Evolutionary conservation across 2,329 filamentous ascomycete genomes (phyloP).

Genomic region (Talaromyces atroroseus): DNA sequence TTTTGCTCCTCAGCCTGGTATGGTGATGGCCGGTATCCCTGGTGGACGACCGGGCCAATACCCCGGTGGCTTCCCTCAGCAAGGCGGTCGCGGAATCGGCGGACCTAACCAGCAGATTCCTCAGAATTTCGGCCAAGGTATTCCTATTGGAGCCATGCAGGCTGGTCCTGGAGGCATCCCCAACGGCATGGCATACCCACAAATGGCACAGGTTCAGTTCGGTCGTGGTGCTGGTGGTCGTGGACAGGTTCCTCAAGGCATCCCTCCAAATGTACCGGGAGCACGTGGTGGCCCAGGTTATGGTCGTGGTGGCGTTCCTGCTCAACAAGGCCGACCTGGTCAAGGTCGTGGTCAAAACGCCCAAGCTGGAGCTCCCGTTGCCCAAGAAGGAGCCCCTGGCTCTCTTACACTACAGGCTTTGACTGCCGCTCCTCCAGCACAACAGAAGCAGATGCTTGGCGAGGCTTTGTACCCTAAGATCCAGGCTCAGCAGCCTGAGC

Average conservation of each 20-base stretch:
- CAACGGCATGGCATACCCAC: constrained; percentile 74
- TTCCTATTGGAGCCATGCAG: constrained; percentile 54
- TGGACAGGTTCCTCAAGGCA: constrained; percentile 53
- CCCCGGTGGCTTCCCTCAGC: constrained; percentile 73
- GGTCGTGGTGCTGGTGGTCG: constrained; percentile 64
- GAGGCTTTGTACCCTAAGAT: constrained; percentile 99
- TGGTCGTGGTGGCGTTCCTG: constrained; percentile 41
- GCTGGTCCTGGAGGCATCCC: constrained; percentile 62
- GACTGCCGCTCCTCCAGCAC: constrained; percentile 53
- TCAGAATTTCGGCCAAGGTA: constrained; percentile 73
- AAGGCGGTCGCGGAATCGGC: constrained; percentile 79
- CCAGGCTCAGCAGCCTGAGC: constrained; percentile 82
- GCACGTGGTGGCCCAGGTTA: constrained; percentile 45
- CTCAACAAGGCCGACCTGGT: constrained; percentile 35
- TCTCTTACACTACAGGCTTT: constrained; percentile 50
- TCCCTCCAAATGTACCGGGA: constrained; percentile 28
- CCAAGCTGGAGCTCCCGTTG: constrained; percentile 24
- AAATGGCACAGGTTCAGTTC: constrained; percentile 73
- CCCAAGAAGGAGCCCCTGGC: constrained; percentile 28
- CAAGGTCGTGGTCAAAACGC: constrained; percentile 38
- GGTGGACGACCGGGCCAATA: constrained; percentile 82
- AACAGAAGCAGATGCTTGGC: constrained; percentile 98
- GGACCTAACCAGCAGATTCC: constrained; percentile 72
- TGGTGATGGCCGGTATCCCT: constrained; percentile 63
- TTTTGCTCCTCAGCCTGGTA: constrained; percentile 52